Evolutionary conservation across 176 grass and related monocot species (phyloP).

Genomic region (Rhipidocladum racemiflorum): DNA sequence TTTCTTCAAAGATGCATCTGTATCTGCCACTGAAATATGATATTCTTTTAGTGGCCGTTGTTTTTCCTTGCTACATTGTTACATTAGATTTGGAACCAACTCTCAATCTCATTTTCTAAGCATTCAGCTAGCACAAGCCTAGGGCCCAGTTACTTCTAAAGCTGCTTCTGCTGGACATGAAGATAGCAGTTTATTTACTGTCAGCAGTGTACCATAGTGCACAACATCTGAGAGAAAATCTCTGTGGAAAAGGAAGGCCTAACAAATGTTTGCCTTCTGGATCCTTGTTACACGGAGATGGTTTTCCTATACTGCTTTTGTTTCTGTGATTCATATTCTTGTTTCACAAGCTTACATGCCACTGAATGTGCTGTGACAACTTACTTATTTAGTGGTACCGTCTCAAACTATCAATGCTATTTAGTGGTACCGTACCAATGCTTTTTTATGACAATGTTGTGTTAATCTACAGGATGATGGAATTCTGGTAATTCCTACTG

Average conservation of each 20-base stretch:
- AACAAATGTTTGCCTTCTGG: background rate
- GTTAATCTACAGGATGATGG: conserved; percentile 82
- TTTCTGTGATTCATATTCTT: background rate
- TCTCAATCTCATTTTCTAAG: background rate
- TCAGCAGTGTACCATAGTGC: background rate
- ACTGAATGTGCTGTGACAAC: conserved; percentile 14
- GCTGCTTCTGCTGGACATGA: background rate
- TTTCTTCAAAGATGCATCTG: background rate
- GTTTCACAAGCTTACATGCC: conserved; percentile 10
- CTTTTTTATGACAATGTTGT: conserved; percentile 25
- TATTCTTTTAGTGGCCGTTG: background rate
- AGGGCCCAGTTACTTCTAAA: background rate
- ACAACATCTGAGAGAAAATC: background rate
- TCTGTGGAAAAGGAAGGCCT: background rate
- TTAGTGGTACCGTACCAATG: background rate
- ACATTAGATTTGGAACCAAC: background rate
- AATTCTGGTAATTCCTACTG: conserved; percentile 88
- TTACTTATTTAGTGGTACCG: background rate
- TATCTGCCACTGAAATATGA: background rate
- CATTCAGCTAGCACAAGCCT: background rate
- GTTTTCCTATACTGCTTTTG: background rate
- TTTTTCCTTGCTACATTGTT: background rate
- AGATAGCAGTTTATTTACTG: background rate
- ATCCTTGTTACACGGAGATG: background rate
- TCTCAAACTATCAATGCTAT: background rate